These are phyloP conservation scores for Juglanconis sp. DNA, from an alignment of 2,329 filamentous ascomycete genomes.

Conservation along the genomic window DNA sequence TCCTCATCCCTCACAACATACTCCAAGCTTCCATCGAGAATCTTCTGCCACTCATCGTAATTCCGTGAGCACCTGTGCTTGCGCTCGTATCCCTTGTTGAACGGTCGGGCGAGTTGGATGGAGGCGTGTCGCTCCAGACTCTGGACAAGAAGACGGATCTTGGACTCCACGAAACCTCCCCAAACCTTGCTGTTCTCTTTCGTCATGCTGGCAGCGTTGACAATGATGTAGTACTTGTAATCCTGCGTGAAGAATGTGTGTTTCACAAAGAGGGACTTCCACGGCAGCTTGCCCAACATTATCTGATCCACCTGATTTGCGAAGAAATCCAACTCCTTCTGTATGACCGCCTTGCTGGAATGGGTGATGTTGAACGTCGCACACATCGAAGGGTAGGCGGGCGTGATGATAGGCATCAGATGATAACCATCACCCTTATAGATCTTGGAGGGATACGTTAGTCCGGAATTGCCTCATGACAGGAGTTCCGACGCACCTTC, in stretches of 20 bases:
- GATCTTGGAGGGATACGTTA: slow-evolving; percentile 43
- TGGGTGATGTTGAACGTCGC: slow-evolving; percentile 89
- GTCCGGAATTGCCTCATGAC: background rate
- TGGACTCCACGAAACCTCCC: slow-evolving; percentile 92
- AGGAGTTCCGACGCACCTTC: slow-evolving; percentile 51
- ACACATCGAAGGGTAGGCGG: slow-evolving; percentile 96
- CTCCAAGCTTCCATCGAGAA: slow-evolving; percentile 51
- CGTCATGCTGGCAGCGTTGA: slow-evolving; percentile 77
- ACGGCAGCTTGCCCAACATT: slow-evolving; percentile 69
- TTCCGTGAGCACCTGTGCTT: slow-evolving; percentile 62
- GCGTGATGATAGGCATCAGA: slow-evolving; percentile 97
- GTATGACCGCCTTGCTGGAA: slow-evolving; percentile 81
- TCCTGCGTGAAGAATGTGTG: slow-evolving; percentile 91
- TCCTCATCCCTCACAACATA: slow-evolving; percentile 38
- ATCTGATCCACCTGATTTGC: slow-evolving; percentile 77
- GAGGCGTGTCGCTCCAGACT: slow-evolving; percentile 77
- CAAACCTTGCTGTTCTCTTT: slow-evolving; percentile 84
- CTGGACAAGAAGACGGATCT: slow-evolving; percentile 79
- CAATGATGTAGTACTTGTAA: slow-evolving; percentile 93
- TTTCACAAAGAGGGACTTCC: slow-evolving; percentile 85
- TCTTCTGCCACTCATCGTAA: slow-evolving; percentile 49
- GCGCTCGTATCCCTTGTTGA: slow-evolving; percentile 88
- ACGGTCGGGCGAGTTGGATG: slow-evolving; percentile 82
- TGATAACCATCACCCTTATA: slow-evolving; percentile 81
- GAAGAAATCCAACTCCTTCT: slow-evolving; percentile 76